These are phyloP conservation scores for Tephrocybe rancida DNA, from an alignment of 768 basidiomycete genomes.

Conservation along the genomic window DNA sequence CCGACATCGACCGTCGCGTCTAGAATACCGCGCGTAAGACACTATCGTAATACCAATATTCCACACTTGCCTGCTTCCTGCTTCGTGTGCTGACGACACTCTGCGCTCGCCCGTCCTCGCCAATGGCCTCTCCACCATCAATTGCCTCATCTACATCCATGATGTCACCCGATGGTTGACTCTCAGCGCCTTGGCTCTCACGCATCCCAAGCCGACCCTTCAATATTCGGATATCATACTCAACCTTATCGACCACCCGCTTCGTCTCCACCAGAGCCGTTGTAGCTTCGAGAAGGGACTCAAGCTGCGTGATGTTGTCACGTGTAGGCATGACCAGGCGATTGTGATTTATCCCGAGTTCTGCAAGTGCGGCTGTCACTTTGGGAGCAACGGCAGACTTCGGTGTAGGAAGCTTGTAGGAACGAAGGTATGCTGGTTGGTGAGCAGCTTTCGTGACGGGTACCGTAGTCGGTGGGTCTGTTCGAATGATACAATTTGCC, in stretches of 20 bases:
- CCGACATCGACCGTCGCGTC: constrained; percentile 69
- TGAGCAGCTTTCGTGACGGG: constrained; percentile 77
- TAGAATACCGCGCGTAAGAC: constrained; percentile 20
- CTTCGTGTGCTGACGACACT: constrained; percentile 64
- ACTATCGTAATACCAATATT: neutral
- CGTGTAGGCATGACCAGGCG: constrained; percentile 95
- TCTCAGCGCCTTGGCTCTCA: constrained; percentile 44
- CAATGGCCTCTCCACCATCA: constrained; percentile 38
- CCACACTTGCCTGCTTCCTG: constrained; percentile 60
- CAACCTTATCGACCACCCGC: constrained; percentile 81
- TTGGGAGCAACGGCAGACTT: constrained; percentile 77
- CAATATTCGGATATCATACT: constrained; percentile 80
- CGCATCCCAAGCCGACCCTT: constrained; percentile 61
- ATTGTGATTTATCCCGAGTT: constrained; percentile 71
- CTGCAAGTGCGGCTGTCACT: constrained; percentile 73
- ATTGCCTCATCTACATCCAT: constrained; percentile 55
- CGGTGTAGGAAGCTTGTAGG: constrained; percentile 80
- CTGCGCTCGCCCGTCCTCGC: constrained; percentile 60
- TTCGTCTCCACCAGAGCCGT: constrained; percentile 85
- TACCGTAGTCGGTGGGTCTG: constrained; percentile 53
- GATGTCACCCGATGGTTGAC: constrained; percentile 31
- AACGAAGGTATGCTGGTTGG: constrained; percentile 81
- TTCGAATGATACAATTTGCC: constrained; percentile 72
- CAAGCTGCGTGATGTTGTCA: constrained; percentile 74
- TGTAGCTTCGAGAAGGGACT: constrained; percentile 73